phyloP scores from a whole-genome alignment of 345 rosid species.

The Eucalyptus brandiana region DNA sequence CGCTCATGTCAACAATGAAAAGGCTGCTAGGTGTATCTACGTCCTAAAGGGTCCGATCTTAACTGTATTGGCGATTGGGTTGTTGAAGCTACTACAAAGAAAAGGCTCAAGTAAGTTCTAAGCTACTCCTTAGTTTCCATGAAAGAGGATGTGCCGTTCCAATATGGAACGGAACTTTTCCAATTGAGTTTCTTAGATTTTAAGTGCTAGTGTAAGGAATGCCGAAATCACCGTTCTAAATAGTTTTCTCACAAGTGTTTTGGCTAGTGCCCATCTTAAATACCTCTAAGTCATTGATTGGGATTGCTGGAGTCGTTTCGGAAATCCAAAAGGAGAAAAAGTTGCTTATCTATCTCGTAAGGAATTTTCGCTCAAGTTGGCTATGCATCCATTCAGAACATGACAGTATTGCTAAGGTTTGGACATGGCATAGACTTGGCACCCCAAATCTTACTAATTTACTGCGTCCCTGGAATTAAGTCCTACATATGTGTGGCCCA shows the following conservation, averaged over 20 bases:
- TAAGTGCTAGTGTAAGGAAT: not conserved
- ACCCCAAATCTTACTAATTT: not conserved
- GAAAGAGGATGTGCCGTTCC: not conserved
- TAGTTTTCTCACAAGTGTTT: not conserved
- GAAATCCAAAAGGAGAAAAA: constrained; percentile 95
- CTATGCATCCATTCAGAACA: not conserved
- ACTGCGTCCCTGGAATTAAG: not conserved
- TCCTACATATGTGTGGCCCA: not conserved
- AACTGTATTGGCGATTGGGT: constrained; percentile 97
- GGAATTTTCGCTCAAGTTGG: not conserved
- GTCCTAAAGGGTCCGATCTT: constrained; percentile 83
- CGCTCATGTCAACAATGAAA: not conserved
- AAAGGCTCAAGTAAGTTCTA: constrained; percentile 77
- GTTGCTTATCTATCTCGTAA: constrained; percentile 15
- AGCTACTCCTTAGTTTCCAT: not conserved
- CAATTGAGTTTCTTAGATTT: not conserved
- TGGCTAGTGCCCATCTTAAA: constrained; percentile 70
- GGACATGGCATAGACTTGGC: not conserved
- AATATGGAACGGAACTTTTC: not conserved
- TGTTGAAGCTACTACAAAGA: constrained; percentile 72
- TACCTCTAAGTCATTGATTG: constrained; percentile 80
- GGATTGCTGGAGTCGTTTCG: constrained; percentile 69
- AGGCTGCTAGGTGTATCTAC: constrained; percentile 58
- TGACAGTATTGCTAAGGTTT: not conserved
- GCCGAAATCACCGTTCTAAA: not conserved